Conservation (phyloP, 1,284 basidiomycete species). For the Blastosporella zonata region DNA sequence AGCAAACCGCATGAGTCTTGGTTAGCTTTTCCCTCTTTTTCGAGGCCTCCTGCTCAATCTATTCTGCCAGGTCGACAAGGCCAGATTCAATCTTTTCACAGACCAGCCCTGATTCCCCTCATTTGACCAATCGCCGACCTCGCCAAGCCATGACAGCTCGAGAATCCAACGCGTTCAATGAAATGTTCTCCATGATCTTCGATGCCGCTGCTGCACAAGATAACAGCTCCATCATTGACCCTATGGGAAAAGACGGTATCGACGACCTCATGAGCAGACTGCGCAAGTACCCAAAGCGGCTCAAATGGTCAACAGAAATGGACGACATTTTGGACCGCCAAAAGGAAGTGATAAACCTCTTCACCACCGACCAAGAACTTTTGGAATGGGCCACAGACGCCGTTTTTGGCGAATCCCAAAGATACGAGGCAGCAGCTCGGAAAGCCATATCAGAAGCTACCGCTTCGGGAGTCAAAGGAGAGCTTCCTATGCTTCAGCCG, state of each 20-base stretch:
- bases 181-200: slow-evolving; percentile 74
- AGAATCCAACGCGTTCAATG: slow-evolving; percentile 63
- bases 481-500: slow-evolving; percentile 45
- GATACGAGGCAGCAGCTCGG: slow-evolving; percentile 46
- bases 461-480: slow-evolving; percentile 18
- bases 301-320: slow-evolving; percentile 49
- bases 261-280: slow-evolving; percentile 46
- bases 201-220: slow-evolving; percentile 49
- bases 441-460: slow-evolving; percentile 32
- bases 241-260: slow-evolving; percentile 29
- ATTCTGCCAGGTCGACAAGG: neutral
- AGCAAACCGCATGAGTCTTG: neutral
- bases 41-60: neutral
- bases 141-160: slow-evolving; percentile 64
- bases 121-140: slow-evolving; percentile 26
- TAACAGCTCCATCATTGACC: slow-evolving; percentile 21
- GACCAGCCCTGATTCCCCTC: slow-evolving; percentile 16
- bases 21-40: neutral
- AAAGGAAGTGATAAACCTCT: slow-evolving; percentile 72
- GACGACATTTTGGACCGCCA: slow-evolving; percentile 69
- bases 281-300: slow-evolving; percentile 44
- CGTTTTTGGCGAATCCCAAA: slow-evolving; percentile 60
- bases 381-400: slow-evolving; percentile 74
- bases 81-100: slow-evolving; percentile 35
- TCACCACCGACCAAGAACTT: slow-evolving; percentile 68